phyloP scores from a whole-genome alignment of 2,329 filamentous ascomycete genomes.

The Exutisphaerella laricina region DNA sequence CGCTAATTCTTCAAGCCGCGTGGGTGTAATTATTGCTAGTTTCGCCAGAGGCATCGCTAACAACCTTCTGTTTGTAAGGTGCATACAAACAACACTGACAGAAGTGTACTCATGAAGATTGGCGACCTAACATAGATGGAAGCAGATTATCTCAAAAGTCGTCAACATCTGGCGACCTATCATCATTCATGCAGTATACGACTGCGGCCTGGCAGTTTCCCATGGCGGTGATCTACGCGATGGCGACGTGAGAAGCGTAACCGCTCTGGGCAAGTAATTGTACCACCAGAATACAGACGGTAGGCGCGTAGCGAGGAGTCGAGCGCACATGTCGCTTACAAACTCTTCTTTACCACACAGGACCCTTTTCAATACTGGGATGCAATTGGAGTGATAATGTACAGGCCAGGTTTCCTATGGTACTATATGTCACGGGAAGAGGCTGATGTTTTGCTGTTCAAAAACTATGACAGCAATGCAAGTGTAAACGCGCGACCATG shows the following conservation, averaged over 20 bases:
- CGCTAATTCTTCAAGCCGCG: no score
- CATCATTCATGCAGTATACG: conserved; percentile 13
- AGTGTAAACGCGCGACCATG: conserved; percentile 17
- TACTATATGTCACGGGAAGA: conserved; percentile 29
- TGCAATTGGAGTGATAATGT: conserved; percentile 19
- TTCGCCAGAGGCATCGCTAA: no score
- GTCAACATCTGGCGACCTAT: conserved; percentile 19
- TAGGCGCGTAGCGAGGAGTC: no score
- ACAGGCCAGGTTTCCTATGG: conserved; percentile 27
- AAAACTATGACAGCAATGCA: conserved; percentile 16
- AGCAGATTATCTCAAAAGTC: conserved; percentile 15
- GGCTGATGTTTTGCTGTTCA: conserved; percentile 14
- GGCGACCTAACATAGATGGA: conserved; percentile 25
- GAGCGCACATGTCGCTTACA: no score
- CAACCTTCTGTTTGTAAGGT: no score
- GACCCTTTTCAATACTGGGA: conserved; percentile 12
- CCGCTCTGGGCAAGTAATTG: conserved; percentile 21
- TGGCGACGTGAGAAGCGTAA: conserved; percentile 19
- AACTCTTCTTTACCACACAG: no score
- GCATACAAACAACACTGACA: conserved; percentile 29
- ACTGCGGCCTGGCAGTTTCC: conserved; percentile 25
- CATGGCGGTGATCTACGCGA: conserved; percentile 22
- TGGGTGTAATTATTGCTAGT: no score
- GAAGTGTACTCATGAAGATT: conserved; percentile 25
- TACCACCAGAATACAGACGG: no score